Conservation (phyloP, 768 basidiomycete genomes). For the Termitomyces sp. region DNA sequence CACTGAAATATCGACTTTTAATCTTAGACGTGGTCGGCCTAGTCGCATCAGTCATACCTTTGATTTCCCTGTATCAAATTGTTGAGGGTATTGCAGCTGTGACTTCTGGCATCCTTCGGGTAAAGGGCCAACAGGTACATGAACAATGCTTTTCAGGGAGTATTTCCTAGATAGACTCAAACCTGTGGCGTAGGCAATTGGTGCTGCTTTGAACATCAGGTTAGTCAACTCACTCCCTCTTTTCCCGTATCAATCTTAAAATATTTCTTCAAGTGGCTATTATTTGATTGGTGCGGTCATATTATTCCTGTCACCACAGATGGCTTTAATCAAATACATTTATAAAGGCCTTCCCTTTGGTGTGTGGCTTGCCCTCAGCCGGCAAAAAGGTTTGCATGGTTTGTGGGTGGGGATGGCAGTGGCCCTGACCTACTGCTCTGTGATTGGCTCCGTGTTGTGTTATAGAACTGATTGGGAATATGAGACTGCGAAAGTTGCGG, state of each 20-base stretch:
- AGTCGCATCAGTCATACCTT: conserved; percentile 65
- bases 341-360: conserved; percentile 74
- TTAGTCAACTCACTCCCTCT: conserved; percentile 16
- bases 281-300: conserved; percentile 51
- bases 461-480: conserved; percentile 61
- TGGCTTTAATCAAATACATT: no score
- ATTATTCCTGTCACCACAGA: neutral
- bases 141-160: neutral
- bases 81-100: conserved; percentile 72
- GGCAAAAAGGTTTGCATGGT: conserved; percentile 47
- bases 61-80: conserved; percentile 75
- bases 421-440: conserved; percentile 50
- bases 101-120: conserved; percentile 71
- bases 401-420: conserved; percentile 81
- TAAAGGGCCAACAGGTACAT: conserved; percentile 68
- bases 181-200: conserved; percentile 37
- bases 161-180: neutral
- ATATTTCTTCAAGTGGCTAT: conserved; percentile 45
- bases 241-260: neutral
- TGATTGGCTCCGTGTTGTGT: conserved; percentile 44
- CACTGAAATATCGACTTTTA: neutral
- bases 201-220: conserved; percentile 76
- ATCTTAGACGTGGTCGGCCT: conserved; percentile 42
- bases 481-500: conserved; percentile 55
- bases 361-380: conserved; percentile 64